Percentiles rank a stretch among this genome's conserved stretches.
Evolutionary conservation across 2,329 filamentous ascomycete genomes (phyloP).

Genomic region (Aureobasidium lini): DNA sequence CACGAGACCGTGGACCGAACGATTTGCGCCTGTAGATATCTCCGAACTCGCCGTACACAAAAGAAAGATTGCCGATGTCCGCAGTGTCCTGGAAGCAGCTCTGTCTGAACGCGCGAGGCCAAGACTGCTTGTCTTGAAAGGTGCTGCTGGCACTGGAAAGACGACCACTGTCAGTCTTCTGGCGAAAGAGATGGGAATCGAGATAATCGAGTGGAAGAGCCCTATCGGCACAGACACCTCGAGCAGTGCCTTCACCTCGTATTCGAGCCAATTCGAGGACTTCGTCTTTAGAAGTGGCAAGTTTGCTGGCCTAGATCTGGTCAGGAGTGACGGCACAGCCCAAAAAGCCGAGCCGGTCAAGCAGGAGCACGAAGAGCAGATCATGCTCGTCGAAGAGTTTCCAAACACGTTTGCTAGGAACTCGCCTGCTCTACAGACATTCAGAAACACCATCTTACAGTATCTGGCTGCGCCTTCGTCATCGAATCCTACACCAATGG

Average conservation of each 20-base stretch:
- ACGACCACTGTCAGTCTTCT: slow-evolving; percentile 78
- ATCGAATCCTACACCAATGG: slow-evolving; percentile 37
- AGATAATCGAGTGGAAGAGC: slow-evolving; percentile 87
- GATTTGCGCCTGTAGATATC: slow-evolving; percentile 65
- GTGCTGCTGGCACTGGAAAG: slow-evolving; percentile 85
- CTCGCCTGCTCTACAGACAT: slow-evolving; percentile 38
- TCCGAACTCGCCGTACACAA: slow-evolving; percentile 91
- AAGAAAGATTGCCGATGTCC: slow-evolving; percentile 83
- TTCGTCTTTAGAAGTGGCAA: slow-evolving; percentile 77
- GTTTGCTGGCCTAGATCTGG: slow-evolving; percentile 62
- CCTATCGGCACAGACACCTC: slow-evolving; percentile 57
- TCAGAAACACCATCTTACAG: slow-evolving; percentile 66
- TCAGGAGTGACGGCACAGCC: slow-evolving; percentile 8
- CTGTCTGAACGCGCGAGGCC: slow-evolving; percentile 40
- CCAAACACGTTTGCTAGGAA: slow-evolving; percentile 42
- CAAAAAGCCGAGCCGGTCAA: slow-evolving; percentile 1
- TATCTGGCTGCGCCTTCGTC: slow-evolving; percentile 55
- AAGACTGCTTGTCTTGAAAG: slow-evolving; percentile 76
- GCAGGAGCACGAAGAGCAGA: slow-evolving; percentile 25
- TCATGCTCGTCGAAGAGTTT: slow-evolving; percentile 44
- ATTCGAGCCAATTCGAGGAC: slow-evolving; percentile 79
- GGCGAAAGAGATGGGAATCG: slow-evolving; percentile 65
- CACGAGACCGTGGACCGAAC: slow-evolving; percentile 75
- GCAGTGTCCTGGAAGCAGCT: slow-evolving; percentile 71
- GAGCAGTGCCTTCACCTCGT: slow-evolving; percentile 58